A percentile compares a stretch with the other conserved stretches of the same genome.
phyloP scores from a whole-genome alignment of 2,329 filamentous ascomycete species.

The Pezicula rhizophila region DNA sequence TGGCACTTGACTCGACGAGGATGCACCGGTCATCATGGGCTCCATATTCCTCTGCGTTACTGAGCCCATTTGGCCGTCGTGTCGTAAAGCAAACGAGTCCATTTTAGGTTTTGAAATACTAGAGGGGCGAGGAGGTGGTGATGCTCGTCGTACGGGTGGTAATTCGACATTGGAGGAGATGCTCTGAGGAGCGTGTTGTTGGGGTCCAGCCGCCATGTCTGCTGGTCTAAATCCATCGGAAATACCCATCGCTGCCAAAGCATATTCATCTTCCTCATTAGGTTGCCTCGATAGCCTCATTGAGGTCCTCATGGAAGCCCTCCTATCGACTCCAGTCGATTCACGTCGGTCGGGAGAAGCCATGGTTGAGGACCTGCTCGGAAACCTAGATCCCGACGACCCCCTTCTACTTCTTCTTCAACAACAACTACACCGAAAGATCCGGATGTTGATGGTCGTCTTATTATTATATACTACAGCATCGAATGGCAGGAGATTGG shows the following conservation, averaged over 20 bases:
- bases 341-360: conserved; percentile 33
- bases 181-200: conserved; percentile 10
- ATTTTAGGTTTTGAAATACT: conserved; percentile 50
- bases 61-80: conserved; percentile 40
- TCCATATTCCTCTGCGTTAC: conserved; percentile 13
- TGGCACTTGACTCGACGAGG: conserved; percentile 7
- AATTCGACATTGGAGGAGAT: conserved; percentile 12
- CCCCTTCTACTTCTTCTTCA: not conserved
- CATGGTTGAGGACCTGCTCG: conserved; percentile 28
- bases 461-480: no score
- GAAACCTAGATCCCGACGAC: not conserved
- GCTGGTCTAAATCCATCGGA: conserved; percentile 46
- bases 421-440: not conserved
- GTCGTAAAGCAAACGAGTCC: conserved; percentile 45
- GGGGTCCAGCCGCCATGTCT: conserved; percentile 9
- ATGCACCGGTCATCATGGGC: conserved; percentile 3
- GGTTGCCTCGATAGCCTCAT: conserved; percentile 32
- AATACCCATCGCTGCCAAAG: conserved; percentile 43
- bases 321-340: conserved; percentile 34
- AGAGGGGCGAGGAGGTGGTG: conserved; percentile 37
- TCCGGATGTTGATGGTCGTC: not conserved
- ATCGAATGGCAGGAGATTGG: not conserved
- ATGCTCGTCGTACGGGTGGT: conserved; percentile 19
- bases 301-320: conserved; percentile 37
- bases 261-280: conserved; percentile 42